These are phyloP conservation scores for thale cress (Arabidopsis thaliana) DNA, from an alignment of 345 rosid species.

Conservation along the genomic window DNA sequence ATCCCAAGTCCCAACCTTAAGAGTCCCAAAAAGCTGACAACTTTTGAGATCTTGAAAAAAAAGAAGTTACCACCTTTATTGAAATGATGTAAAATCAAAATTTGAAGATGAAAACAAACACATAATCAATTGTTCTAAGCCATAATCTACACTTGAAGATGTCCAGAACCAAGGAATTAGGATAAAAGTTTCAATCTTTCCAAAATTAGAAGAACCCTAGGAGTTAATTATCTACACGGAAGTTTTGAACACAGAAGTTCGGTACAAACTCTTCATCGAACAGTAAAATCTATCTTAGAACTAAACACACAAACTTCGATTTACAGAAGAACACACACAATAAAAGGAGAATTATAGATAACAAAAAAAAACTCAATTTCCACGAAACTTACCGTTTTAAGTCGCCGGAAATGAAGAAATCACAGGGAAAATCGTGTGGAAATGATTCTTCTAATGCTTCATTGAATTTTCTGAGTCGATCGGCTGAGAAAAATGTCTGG, in stretches of 20 bases:
- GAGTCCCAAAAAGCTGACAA: slow-evolving; percentile 34
- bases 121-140: slow-evolving; percentile 13
- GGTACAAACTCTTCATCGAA: slow-evolving; percentile 21
- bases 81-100: not conserved
- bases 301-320: not conserved
- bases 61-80: not conserved
- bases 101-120: not conserved
- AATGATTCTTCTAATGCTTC: slow-evolving; percentile 21
- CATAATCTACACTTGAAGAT: slow-evolving; percentile 8
- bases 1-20: not conserved
- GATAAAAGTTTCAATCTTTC: slow-evolving; percentile 7
- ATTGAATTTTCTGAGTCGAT: not conserved
- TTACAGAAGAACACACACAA: slow-evolving; percentile 13
- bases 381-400: slow-evolving; percentile 30
- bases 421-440: not conserved
- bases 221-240: not conserved
- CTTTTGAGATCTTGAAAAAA: slow-evolving; percentile 20
- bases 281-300: slow-evolving; percentile 17
- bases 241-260: not conserved
- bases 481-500: slow-evolving; percentile 14
- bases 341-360: not conserved
- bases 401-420: slow-evolving; percentile 24
- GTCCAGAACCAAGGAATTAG: not conserved
- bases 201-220: slow-evolving; percentile 1
- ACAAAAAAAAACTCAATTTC: not conserved